Conservation (phyloP, 2,329 filamentous ascomycete species). For the Pleurostoma richardsiae region DNA sequence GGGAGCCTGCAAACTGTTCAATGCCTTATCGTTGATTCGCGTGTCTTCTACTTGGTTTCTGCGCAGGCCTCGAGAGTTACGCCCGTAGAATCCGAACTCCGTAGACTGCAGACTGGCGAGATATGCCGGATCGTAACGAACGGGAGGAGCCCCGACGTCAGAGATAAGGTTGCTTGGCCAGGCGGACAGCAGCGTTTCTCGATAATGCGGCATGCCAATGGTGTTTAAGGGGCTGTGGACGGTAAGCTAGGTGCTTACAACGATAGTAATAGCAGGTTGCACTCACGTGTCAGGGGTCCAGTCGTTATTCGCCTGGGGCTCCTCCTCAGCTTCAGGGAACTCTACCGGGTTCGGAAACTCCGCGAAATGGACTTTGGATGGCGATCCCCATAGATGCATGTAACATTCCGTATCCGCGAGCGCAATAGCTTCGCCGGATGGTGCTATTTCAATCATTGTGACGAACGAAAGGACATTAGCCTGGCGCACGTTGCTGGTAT, state of each 20-base stretch:
- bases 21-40: slow-evolving; percentile 54
- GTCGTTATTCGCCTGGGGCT: slow-evolving; percentile 54
- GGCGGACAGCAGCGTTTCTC: slow-evolving; percentile 78
- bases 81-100: slow-evolving; percentile 74
- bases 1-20: slow-evolving; percentile 66
- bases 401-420: slow-evolving; percentile 74
- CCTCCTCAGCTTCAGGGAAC: slow-evolving; percentile 63
- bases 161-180: slow-evolving; percentile 83
- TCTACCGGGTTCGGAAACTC: slow-evolving; percentile 75
- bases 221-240: slow-evolving; percentile 66
- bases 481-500: slow-evolving; percentile 79
- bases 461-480: slow-evolving; percentile 72
- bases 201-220: slow-evolving; percentile 90
- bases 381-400: slow-evolving; percentile 85
- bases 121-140: slow-evolving; percentile 67
- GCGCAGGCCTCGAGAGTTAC: slow-evolving; percentile 65
- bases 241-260: slow-evolving; percentile 9
- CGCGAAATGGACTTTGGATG: slow-evolving; percentile 79
- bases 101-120: slow-evolving; percentile 63
- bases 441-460: slow-evolving; percentile 77
- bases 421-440: slow-evolving; percentile 80
- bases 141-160: slow-evolving; percentile 78
- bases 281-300: slow-evolving; percentile 67
- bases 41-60: slow-evolving; percentile 84
- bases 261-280: not conserved